Evolutionary conservation across 345 rosid genomes (phyloP), one percentile per base, ranked within the genome.

Genomic region (Gossypium thurberi): DNA sequence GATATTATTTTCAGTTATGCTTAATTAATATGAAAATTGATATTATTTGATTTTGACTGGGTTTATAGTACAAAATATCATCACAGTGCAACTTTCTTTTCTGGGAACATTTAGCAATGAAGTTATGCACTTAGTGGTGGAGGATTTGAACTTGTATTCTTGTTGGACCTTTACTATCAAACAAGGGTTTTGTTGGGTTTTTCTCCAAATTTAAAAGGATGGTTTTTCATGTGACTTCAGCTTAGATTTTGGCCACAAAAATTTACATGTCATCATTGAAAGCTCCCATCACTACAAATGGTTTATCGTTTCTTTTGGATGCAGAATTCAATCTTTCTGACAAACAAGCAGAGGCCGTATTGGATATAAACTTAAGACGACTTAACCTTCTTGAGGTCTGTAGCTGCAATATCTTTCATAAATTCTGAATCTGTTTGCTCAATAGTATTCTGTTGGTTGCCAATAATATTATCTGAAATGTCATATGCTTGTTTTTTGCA

Each of bases 331-430:
- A 80, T 76, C 87, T 94, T 42, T 94, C 98, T 72, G 94, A 82
- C 73, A 92, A 91, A 75, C 98, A 94, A 87, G 95, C 97, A 73
- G 95, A 94, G 10, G 97, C 97, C 66, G 80, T 94, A 75, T 78
- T 94, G 78, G 98, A 88, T 81, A 94, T 94, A 63, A 90, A 82
- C 79, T 84, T 94, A 65, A 79, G 97, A 85, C 81, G 98, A 71
- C 87, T 94, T 67, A 87, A 83, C 78, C 85, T 82, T 78, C 97
- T 92, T 69, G 98, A 94, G 98, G 98, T 92, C 70, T 69, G 64
- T 69, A 51, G 57, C 53, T 14, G 33, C 65, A 50, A 60, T 23
- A 6, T 10, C 46, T 18, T 44, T 43, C 6, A 15, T 60, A 8
- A 25, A 18, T 17, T 43, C 66, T 40, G 69, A 65, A 65, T 80